phyloP scores from a whole-genome alignment of 345 rosid genomes.

The Syzygium jambos region DNA sequence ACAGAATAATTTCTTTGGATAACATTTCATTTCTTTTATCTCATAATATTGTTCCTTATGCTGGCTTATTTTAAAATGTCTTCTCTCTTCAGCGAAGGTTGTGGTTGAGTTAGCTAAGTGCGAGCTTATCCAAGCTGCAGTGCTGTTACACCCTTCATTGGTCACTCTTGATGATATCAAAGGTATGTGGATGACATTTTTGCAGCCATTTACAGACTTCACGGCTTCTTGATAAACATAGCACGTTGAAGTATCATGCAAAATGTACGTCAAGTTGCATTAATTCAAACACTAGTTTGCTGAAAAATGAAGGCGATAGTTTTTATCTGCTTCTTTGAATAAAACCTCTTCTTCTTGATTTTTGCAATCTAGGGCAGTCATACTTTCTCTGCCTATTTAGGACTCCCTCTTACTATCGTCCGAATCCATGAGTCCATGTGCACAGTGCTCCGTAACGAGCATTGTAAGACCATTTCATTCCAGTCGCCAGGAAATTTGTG shows the following conservation, averaged over 20 bases:
- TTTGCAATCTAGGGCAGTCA: neutral
- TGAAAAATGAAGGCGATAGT: neutral
- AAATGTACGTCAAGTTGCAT: neutral
- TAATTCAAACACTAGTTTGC: neutral
- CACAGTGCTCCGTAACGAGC: neutral
- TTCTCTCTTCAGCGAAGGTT: slow-evolving; percentile 50
- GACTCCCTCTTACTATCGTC: neutral
- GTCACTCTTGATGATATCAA: slow-evolving; percentile 63
- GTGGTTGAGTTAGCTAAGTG: slow-evolving; percentile 57
- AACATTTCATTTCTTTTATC: neutral
- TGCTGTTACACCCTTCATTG: slow-evolving; percentile 65
- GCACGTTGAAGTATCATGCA: neutral
- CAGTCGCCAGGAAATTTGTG: neutral
- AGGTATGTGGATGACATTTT: slow-evolving; percentile 27
- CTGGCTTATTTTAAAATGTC: neutral
- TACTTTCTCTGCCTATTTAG: neutral
- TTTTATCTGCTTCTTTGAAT: neutral
- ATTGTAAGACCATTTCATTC: neutral
- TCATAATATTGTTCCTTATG: neutral
- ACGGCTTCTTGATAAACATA: neutral
- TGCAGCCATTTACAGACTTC: neutral
- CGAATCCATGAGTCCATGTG: neutral
- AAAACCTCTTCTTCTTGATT: neutral
- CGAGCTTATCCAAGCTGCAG: slow-evolving; percentile 52
- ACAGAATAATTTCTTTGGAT: neutral